Evolutionary conservation across 1,284 basidiomycete genomes (phyloP).

Genomic region (Malassezia arunalokei): DNA sequence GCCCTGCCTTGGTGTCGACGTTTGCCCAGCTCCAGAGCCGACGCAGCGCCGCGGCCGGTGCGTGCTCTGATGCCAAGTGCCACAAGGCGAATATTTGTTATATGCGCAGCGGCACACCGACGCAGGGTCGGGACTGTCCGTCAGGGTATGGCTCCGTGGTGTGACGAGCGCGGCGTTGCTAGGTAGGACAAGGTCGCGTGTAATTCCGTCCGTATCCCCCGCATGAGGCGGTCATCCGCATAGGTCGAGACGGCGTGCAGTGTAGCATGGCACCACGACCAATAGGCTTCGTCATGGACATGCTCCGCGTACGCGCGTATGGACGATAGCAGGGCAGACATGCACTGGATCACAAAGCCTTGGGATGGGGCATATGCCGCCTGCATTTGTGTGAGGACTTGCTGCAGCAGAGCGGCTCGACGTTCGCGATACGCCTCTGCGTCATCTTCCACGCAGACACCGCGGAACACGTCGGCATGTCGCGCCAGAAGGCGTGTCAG

Average conservation of each 20-base stretch:
- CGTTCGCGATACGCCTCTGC: neutral
- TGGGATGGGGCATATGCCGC: neutral
- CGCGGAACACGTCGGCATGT: neutral
- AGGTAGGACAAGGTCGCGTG: neutral
- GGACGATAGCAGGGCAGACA: conserved; percentile 18
- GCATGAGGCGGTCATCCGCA: neutral
- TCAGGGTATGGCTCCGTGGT: neutral
- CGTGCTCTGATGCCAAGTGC: conserved; percentile 55
- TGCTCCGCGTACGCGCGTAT: conserved; percentile 11
- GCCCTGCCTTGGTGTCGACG: neutral
- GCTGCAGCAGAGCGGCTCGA: neutral
- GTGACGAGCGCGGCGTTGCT: neutral
- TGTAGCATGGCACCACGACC: neutral
- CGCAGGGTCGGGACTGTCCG: conserved; percentile 55
- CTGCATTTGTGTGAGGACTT: neutral
- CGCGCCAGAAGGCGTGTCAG: conserved; percentile 17
- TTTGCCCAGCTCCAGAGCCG: conserved; percentile 1
- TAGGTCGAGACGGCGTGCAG: neutral
- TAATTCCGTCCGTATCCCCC: neutral
- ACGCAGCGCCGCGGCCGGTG: neutral
- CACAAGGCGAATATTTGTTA: conserved; percentile 62
- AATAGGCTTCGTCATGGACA: neutral
- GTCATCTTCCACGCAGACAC: neutral
- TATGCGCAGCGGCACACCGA: conserved; percentile 58
- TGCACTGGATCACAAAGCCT: conserved; percentile 12